These are phyloP conservation scores for Fagopyrum tataricum DNA, from an alignment of 148 eudicot species.

Conservation along the genomic window DNA sequence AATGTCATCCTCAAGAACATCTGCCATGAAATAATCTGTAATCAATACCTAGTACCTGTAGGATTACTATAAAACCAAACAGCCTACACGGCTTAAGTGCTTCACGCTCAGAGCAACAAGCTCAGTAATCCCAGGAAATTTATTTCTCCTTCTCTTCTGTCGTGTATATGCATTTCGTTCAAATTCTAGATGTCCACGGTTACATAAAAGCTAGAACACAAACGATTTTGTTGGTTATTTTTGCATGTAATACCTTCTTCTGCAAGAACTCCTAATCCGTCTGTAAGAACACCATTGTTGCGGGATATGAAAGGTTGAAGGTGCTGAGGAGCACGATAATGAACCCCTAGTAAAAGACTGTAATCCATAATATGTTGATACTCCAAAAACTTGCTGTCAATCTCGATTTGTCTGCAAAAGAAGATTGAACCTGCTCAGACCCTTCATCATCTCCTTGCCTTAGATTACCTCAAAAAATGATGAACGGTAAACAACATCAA, in stretches of 20 bases:
- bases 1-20: slow-evolving; percentile 68
- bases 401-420: slow-evolving; percentile 80
- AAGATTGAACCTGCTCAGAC: background rate
- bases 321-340: slow-evolving; percentile 76
- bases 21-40: slow-evolving; percentile 28
- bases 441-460: background rate
- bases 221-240: background rate
- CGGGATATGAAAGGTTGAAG: slow-evolving; percentile 44
- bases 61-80: background rate
- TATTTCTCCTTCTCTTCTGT: background rate
- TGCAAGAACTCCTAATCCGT: slow-evolving; percentile 72
- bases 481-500: background rate
- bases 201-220: background rate
- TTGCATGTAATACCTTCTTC: slow-evolving; percentile 54
- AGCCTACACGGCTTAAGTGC: background rate
- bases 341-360: slow-evolving; percentile 69
- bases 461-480: background rate
- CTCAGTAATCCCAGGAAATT: background rate
- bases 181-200: too few relatives aligned
- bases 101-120: background rate
- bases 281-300: slow-evolving; percentile 33
- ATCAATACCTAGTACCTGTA: background rate
- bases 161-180: background rate
- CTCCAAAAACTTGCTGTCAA: slow-evolving; percentile 85
- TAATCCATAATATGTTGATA: slow-evolving; percentile 69